Conservation (phyloP, 176 grass and related monocot species). For the Luzula sylvatica region DNA sequence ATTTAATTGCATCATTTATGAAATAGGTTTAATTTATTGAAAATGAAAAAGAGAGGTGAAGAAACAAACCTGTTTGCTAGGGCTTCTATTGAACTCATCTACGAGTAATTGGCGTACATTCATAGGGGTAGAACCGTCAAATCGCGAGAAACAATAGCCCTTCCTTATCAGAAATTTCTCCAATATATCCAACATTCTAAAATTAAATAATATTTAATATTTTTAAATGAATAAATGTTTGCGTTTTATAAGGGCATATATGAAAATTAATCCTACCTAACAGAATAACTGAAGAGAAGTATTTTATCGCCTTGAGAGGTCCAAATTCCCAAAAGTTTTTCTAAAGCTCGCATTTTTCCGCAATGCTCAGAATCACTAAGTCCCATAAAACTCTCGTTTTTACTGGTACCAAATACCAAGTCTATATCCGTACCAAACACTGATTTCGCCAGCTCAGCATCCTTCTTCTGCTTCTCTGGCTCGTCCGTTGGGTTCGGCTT, state of each 20-base stretch:
- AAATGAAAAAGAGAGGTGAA: slow-evolving; percentile 8
- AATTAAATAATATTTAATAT: slow-evolving; percentile 4
- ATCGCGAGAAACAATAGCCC: slow-evolving; percentile 96
- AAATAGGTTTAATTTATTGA: slow-evolving; percentile 5
- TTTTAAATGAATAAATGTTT: too few species aligned
- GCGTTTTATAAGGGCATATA: too few species aligned
- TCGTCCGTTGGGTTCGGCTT: slow-evolving; percentile 91
- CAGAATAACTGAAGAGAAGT: slow-evolving; percentile 97
- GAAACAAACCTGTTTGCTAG: slow-evolving; percentile 52
- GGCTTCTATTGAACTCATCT: slow-evolving; percentile 96
- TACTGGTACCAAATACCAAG: slow-evolving; percentile 59
- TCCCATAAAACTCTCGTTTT: slow-evolving; percentile 87
- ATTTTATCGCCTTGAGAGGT: slow-evolving; percentile 70
- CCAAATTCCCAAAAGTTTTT: slow-evolving; percentile 70
- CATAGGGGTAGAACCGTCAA: slow-evolving; percentile 95
- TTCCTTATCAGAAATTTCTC: slow-evolving; percentile 97
- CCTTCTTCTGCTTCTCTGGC: slow-evolving; percentile 88
- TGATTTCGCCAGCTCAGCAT: slow-evolving; percentile 79
- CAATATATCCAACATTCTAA: slow-evolving; percentile 97
- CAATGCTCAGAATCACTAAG: slow-evolving; percentile 90
- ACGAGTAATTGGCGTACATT: slow-evolving; percentile 65
- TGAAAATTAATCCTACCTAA: slow-evolving; percentile 39
- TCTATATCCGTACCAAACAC: slow-evolving; percentile 68
- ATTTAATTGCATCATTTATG: background rate
- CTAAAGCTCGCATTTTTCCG: slow-evolving; percentile 87